Conservation (phyloP, 176 grass and related monocot species). For the Oryza coarctata region DNA sequence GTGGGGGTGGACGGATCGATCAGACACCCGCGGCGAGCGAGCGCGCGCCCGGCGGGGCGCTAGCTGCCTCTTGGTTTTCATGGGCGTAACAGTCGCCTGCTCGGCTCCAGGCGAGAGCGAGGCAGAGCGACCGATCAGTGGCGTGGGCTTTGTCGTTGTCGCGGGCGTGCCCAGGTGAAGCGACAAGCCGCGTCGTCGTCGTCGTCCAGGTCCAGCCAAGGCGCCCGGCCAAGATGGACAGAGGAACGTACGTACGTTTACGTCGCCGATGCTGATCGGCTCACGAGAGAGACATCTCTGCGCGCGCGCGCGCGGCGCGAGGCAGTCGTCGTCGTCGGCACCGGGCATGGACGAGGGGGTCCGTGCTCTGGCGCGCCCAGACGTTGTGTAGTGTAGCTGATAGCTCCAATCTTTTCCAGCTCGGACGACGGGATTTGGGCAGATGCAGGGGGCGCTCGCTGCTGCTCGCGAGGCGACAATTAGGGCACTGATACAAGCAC, state of each 20-base stretch:
- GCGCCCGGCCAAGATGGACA: background rate
- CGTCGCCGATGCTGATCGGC: background rate
- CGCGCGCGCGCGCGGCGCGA: constrained; percentile 10
- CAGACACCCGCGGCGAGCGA: no score
- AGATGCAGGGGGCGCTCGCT: background rate
- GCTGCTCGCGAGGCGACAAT: constrained; percentile 51
- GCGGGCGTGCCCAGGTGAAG: background rate
- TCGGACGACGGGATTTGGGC: constrained; percentile 1
- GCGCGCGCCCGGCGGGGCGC: no score
- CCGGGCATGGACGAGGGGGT: background rate
- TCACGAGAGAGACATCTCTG: constrained; percentile 47
- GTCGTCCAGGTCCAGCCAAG: background rate
- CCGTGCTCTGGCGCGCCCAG: constrained; percentile 15
- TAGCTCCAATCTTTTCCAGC: constrained; percentile 21
- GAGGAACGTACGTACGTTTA: background rate
- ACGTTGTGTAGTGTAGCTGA: background rate
- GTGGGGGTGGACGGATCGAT: no score
- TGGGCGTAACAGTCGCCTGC: constrained; percentile 16
- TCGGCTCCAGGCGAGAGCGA: background rate
- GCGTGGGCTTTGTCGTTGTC: constrained; percentile 14
- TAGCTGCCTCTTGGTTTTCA: no score
- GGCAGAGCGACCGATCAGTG: constrained; percentile 12
- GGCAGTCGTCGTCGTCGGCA: background rate
- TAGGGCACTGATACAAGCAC: constrained; percentile 24
- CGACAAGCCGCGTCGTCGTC: background rate